These are phyloP conservation scores for Tuber borchii DNA, from an alignment of 495 filamentous ascomycete genomes.

Conservation along the genomic window DNA sequence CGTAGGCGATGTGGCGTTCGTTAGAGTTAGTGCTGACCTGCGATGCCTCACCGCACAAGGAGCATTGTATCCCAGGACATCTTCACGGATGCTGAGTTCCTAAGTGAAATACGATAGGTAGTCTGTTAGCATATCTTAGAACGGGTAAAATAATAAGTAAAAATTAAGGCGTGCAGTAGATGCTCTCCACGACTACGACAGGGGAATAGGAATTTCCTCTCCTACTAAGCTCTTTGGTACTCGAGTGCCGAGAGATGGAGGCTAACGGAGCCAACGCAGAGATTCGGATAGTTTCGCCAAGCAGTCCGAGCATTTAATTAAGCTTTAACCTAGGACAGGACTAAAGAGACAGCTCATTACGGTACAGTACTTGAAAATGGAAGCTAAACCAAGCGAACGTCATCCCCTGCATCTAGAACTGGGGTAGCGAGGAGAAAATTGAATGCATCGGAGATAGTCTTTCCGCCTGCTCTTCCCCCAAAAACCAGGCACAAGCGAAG, in stretches of 20 bases:
- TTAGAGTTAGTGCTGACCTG: neutral
- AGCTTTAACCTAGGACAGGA: neutral
- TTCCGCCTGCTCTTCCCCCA: neutral
- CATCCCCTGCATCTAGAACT: neutral
- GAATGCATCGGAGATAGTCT: neutral
- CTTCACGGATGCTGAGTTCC: neutral
- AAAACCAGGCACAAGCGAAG: neutral
- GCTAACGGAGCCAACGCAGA: neutral
- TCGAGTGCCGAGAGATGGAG: neutral
- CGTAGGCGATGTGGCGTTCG: neutral
- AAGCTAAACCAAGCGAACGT: neutral
- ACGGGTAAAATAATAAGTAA: neutral
- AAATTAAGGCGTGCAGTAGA: neutral
- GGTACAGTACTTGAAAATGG: neutral
- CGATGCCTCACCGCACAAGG: neutral
- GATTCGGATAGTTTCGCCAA: neutral
- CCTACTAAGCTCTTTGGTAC: neutral
- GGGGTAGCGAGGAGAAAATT: conserved; percentile 1
- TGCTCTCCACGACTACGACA: neutral
- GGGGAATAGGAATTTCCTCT: neutral
- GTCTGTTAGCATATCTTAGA: neutral
- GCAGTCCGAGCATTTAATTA: neutral
- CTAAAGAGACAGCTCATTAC: neutral
- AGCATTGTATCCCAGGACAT: neutral
- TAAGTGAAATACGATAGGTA: neutral